These are phyloP conservation scores for Vigna hirtella DNA, from an alignment of 306 rosid species.

Conservation along the genomic window DNA sequence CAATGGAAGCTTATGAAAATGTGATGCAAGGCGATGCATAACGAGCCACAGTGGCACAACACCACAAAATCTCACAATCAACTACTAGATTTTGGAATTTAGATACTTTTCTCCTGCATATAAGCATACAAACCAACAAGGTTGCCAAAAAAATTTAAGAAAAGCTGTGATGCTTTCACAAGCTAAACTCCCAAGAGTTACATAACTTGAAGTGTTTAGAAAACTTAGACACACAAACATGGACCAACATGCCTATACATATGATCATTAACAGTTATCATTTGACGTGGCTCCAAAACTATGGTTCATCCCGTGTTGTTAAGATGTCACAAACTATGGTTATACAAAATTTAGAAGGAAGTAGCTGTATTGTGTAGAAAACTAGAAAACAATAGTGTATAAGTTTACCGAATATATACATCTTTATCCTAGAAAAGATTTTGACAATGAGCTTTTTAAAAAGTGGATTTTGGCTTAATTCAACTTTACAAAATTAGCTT, in stretches of 20 bases:
- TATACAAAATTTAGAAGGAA: not conserved
- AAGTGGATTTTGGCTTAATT: too few species aligned
- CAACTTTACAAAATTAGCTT: too few species aligned
- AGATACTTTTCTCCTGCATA: constrained; percentile 4
- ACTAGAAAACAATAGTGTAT: not conserved
- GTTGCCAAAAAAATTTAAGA: not conserved
- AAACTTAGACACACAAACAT: not conserved
- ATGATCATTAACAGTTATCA: not conserved
- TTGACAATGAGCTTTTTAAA: not conserved
- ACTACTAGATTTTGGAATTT: not conserved
- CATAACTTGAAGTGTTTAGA: not conserved
- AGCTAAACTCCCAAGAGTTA: not conserved
- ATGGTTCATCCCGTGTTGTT: not conserved
- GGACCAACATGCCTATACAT: not conserved
- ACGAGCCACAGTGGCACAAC: not conserved
- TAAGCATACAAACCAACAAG: not conserved
- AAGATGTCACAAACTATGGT: not conserved
- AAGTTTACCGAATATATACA: not conserved
- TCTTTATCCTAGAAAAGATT: not conserved
- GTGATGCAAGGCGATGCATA: not conserved
- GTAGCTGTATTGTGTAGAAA: not conserved
- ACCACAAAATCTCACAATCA: not conserved
- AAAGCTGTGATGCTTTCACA: not conserved
- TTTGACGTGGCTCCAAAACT: not conserved
- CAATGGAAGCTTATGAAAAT: not conserved